These are phyloP conservation scores for Leersia perrieri DNA, from an alignment of 176 grass and related monocot genomes.

Conservation along the genomic window DNA sequence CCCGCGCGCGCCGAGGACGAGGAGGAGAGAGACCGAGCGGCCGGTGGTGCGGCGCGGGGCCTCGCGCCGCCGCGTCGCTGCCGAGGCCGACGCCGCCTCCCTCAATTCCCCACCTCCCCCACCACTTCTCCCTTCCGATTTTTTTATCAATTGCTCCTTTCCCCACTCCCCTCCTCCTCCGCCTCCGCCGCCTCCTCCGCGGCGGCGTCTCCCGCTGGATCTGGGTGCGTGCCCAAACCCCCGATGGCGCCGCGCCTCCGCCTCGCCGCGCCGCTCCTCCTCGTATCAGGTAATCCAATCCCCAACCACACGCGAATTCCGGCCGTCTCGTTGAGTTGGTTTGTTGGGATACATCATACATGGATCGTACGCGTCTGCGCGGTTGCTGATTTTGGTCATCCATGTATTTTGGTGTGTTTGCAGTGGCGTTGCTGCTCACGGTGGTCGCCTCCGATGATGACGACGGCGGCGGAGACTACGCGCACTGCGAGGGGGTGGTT, in stretches of 20 bases:
- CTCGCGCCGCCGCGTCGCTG: slow-evolving; percentile 14
- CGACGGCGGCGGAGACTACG: slow-evolving; percentile 39
- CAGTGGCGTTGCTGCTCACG: slow-evolving; percentile 25
- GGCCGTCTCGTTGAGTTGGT: too few species aligned
- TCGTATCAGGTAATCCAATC: slow-evolving; percentile 34
- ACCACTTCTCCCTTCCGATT: neutral
- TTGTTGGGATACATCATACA: too few species aligned
- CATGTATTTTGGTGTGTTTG: neutral
- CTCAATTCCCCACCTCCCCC: slow-evolving; percentile 8
- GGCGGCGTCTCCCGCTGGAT: slow-evolving; percentile 18
- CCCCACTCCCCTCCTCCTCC: too few species aligned
- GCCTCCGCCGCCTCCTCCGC: neutral
- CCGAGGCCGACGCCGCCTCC: neutral
- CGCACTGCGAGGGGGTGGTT: slow-evolving; percentile 62
- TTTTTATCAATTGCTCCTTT: too few species aligned
- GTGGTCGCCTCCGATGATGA: slow-evolving; percentile 14
- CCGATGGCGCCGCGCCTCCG: slow-evolving; percentile 36
- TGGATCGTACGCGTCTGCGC: too few species aligned
- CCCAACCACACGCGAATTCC: too few species aligned
- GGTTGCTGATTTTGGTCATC: too few species aligned
- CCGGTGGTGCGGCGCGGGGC: slow-evolving; percentile 36
- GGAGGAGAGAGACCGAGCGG: slow-evolving; percentile 22
- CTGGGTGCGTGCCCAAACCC: slow-evolving; percentile 16
- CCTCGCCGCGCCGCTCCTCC: slow-evolving; percentile 13
- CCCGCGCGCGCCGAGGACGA: neutral